These are phyloP conservation scores for Thecamonas trahens DNA, from an alignment of 78 protist genomes.

Conservation along the genomic window DNA sequence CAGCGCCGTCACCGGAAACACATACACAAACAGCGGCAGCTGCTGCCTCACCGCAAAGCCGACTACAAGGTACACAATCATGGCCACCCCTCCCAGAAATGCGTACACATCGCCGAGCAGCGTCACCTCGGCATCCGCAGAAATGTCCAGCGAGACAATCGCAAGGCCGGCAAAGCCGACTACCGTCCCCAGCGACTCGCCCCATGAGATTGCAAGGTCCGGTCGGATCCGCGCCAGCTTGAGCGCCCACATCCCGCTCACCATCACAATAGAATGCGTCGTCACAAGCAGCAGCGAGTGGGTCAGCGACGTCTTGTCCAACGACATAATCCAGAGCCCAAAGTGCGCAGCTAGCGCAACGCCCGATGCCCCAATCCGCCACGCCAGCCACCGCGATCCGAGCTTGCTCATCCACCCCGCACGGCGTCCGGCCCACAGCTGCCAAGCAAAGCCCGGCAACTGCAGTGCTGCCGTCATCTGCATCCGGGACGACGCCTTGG, in stretches of 20 bases:
- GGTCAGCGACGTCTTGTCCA: slow-evolving; percentile 39
- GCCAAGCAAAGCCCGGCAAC: not conserved
- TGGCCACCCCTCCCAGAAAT: slow-evolving; percentile 32
- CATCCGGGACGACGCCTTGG: not conserved
- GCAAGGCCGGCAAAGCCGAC: slow-evolving; percentile 33
- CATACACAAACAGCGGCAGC: slow-evolving; percentile 47
- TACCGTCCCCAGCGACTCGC: slow-evolving; percentile 30
- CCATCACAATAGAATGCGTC: slow-evolving; percentile 34
- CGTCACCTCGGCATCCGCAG: slow-evolving; percentile 15
- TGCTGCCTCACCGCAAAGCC: slow-evolving; percentile 27
- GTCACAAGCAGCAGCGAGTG: slow-evolving; percentile 48
- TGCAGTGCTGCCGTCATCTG: not conserved
- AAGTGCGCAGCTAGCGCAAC: slow-evolving; percentile 32
- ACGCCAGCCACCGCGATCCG: not conserved
- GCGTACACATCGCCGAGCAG: slow-evolving; percentile 42
- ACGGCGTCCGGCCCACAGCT: not conserved
- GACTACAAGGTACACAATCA: slow-evolving; percentile 31
- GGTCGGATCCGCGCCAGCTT: too few species aligned
- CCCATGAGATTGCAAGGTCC: slow-evolving; percentile 25
- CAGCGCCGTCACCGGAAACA: slow-evolving; percentile 42
- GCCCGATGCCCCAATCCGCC: not conserved
- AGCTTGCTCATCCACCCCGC: not conserved
- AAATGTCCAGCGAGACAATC: not conserved
- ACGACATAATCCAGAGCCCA: slow-evolving; percentile 33
- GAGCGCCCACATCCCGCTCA: slow-evolving; percentile 6